Conservation (phyloP, 495 filamentous ascomycete species). For the Bombardia bombarda region DNA sequence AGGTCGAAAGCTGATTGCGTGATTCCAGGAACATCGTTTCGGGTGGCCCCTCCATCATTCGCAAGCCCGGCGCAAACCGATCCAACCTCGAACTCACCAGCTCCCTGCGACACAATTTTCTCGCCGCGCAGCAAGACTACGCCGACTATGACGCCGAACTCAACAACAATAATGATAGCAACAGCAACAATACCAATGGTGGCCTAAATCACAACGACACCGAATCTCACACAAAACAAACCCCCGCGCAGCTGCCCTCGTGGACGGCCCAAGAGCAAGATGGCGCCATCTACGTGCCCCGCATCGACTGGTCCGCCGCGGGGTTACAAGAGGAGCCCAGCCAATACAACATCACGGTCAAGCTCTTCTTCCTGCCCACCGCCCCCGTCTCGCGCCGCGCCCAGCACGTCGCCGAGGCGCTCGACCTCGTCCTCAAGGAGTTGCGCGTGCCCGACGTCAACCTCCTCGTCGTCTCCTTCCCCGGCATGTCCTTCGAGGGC, state of each 20-base stretch:
- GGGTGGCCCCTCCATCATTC: constrained; percentile 69
- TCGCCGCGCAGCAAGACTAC: constrained; percentile 57
- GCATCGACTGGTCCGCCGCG: constrained; percentile 60
- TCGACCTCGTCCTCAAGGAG: constrained; percentile 70
- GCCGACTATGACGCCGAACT: constrained; percentile 15
- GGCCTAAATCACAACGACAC: constrained; percentile 17
- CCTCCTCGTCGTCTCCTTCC: constrained; percentile 87
- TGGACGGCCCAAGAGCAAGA: constrained; percentile 64
- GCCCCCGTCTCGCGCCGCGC: constrained; percentile 52
- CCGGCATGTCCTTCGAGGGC: constrained; percentile 86
- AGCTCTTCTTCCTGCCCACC: constrained; percentile 81
- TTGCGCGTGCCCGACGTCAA: constrained; percentile 69
- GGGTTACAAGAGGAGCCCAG: constrained; percentile 68
- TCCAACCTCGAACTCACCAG: constrained; percentile 84
- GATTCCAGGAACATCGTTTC: constrained; percentile 77
- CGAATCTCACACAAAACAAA: constrained; percentile 8
- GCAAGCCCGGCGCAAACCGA: constrained; percentile 61
- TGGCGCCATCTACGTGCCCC: constrained; percentile 63
- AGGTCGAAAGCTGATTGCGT: constrained; percentile 14
- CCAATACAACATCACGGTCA: constrained; percentile 88
- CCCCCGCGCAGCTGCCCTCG: constrained; percentile 24
- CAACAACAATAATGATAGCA: constrained; percentile 32
- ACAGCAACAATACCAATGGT: constrained; percentile 35
- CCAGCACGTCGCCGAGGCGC: constrained; percentile 64
- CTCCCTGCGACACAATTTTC: constrained; percentile 75